phyloP scores from a whole-genome alignment of 805 yeast genomes.

The Limtongia smithiae region DNA sequence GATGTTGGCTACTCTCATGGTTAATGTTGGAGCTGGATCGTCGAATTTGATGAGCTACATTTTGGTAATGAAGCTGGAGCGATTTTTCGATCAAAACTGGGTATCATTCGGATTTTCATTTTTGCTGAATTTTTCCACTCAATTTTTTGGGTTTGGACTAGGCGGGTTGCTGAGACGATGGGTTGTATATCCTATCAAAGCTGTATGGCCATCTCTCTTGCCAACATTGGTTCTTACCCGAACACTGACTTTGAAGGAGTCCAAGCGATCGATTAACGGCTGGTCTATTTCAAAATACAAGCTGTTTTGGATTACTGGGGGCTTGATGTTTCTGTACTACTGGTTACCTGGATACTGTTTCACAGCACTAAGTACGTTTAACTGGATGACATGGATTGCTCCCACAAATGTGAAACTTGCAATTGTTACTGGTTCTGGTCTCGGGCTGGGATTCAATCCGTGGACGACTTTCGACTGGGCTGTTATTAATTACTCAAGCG shows the following conservation, averaged over 20 bases:
- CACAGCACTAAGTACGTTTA: constrained; percentile 56
- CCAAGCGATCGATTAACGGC: constrained; percentile 46
- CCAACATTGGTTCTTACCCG: constrained; percentile 54
- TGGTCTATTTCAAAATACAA: constrained; percentile 56
- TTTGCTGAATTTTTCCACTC: constrained; percentile 52
- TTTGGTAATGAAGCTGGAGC: not conserved
- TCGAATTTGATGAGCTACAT: constrained; percentile 2
- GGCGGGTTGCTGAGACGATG: constrained; percentile 60
- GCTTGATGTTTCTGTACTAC: constrained; percentile 44
- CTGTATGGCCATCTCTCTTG: constrained; percentile 68
- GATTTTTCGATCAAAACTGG: constrained; percentile 8
- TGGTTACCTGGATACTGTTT: constrained; percentile 52
- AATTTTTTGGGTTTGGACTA: constrained; percentile 61
- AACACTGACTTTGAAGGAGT: constrained; percentile 11
- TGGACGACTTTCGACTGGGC: constrained; percentile 47
- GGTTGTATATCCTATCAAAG: constrained; percentile 58
- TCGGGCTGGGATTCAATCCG: constrained; percentile 46
- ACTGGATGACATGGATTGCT: constrained; percentile 56
- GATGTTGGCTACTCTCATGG: constrained; percentile 50
- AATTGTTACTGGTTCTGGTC: constrained; percentile 46
- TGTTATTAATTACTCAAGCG: constrained; percentile 40
- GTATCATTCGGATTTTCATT: constrained; percentile 47
- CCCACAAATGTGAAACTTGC: constrained; percentile 51
- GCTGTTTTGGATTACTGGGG: constrained; percentile 46
- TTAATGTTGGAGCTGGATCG: constrained; percentile 9